A percentile compares a stretch with the other conserved stretches of the same genome.
Evolutionary conservation across 108 stramenopile species (phyloP).

Genomic region (Skeletonema marinoi): DNA sequence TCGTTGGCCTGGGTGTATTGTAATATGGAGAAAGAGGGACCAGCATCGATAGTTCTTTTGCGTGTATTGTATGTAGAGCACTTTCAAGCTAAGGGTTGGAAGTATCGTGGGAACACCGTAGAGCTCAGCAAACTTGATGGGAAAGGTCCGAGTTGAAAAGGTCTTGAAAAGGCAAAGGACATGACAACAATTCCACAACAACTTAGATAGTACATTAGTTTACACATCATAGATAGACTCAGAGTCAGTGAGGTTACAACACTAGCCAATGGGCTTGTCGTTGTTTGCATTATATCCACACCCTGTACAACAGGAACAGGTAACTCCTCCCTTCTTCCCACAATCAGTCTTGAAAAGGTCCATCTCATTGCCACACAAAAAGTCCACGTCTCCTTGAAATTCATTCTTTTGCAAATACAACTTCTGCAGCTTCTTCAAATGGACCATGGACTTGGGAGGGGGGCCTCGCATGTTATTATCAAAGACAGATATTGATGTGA

Average conservation of each 20-base stretch:
- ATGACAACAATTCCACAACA: not conserved
- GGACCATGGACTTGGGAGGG: constrained; percentile 28
- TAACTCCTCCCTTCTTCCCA: constrained; percentile 30
- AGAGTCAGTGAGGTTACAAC: not conserved
- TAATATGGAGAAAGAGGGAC: too few relatives aligned
- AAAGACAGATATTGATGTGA: constrained; percentile 37
- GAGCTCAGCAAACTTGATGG: not conserved
- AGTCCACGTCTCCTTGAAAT: constrained; percentile 34
- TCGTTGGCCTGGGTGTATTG: too few relatives aligned
- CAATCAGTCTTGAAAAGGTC: constrained; percentile 41
- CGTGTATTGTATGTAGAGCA: too few relatives aligned
- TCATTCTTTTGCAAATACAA: constrained; percentile 45
- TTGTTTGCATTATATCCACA: constrained; percentile 37
- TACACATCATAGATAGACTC: not conserved
- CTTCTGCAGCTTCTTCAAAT: constrained; percentile 10
- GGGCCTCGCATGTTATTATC: constrained; percentile 39
- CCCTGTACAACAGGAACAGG: constrained; percentile 25
- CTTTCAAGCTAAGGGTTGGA: not conserved
- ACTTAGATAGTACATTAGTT: not conserved
- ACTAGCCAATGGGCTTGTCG: constrained; percentile 1
- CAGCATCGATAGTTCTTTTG: too few relatives aligned
- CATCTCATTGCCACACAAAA: constrained; percentile 23
- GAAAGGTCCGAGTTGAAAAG: not conserved
- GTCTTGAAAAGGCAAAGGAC: too few relatives aligned
- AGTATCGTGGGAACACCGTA: not conserved